phyloP scores from a whole-genome alignment of 257 asterid genomes.

The Verbascum thapsus region DNA sequence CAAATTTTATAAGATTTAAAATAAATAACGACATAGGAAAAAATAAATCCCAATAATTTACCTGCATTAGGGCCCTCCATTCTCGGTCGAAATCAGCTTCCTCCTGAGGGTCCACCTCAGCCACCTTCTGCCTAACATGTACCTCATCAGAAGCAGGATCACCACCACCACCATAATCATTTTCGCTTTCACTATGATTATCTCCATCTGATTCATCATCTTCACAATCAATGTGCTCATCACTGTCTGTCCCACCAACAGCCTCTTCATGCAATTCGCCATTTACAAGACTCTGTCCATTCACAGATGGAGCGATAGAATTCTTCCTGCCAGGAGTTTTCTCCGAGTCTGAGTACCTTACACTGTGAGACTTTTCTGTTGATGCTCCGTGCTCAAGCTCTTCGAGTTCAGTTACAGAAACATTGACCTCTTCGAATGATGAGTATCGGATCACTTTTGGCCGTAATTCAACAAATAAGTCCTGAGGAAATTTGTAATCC shows the following conservation, averaged over 20 bases:
- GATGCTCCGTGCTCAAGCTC: constrained; percentile 76
- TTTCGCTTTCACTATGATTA: constrained; percentile 71
- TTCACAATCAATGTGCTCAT: constrained; percentile 64
- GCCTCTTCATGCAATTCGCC: constrained; percentile 69
- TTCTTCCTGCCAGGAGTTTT: constrained; percentile 50
- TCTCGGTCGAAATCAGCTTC: constrained; percentile 90
- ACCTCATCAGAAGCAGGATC: constrained; percentile 86
- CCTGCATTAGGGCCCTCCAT: constrained; percentile 96
- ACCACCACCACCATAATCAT: constrained; percentile 65
- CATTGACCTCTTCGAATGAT: constrained; percentile 77
- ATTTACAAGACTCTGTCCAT: constrained; percentile 58
- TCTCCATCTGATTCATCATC: constrained; percentile 77
- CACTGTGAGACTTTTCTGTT: constrained; percentile 65
- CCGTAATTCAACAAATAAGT: constrained; percentile 85
- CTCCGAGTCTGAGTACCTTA: constrained; percentile 57
- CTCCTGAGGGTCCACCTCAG: constrained; percentile 86
- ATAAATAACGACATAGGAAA: too few species aligned
- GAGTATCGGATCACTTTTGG: constrained; percentile 89
- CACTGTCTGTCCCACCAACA: constrained; percentile 70
- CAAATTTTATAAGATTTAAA: too few species aligned
- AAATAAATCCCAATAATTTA: constrained; percentile 31
- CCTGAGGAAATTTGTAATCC: too few species aligned
- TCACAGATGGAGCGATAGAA: constrained; percentile 52
- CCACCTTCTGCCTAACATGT: constrained; percentile 84
- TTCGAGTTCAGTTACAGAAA: constrained; percentile 79